These are phyloP conservation scores for Umbelopsis sp. DNA, from an alignment of 371 early-diverging fungal genomes.

Conservation along the genomic window DNA sequence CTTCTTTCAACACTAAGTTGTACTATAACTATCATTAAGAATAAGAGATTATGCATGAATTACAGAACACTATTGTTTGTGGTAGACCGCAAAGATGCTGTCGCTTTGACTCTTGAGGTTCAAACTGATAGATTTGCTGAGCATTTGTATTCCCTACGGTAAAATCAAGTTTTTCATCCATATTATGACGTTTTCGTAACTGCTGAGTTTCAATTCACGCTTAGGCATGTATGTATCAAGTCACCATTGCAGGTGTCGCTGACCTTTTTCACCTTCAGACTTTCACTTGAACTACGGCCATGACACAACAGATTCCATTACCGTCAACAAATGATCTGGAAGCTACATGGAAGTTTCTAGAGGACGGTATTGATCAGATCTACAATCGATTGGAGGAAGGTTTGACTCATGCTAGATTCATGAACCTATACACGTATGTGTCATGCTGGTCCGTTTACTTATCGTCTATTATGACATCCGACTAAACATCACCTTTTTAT, in stretches of 20 bases:
- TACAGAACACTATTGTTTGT: too few relatives aligned
- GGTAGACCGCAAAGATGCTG: too few relatives aligned
- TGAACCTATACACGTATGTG: constrained; percentile 87
- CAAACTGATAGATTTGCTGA: too few relatives aligned
- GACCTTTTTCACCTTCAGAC: background rate
- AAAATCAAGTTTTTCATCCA: background rate
- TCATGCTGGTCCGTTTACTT: background rate
- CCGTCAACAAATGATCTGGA: constrained; percentile 57
- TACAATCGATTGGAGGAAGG: constrained; percentile 79
- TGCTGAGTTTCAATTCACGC: background rate
- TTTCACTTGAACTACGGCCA: constrained; percentile 12
- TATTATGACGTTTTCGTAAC: constrained; percentile 1
- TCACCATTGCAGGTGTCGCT: background rate
- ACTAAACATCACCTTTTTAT: constrained; percentile 1
- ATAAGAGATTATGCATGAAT: background rate
- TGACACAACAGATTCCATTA: constrained; percentile 33
- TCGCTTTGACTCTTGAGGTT: too few relatives aligned
- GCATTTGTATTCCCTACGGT: background rate
- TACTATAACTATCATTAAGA: constrained; percentile 15
- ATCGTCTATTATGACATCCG: background rate
- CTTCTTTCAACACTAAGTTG: constrained; percentile 12
- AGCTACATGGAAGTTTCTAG: constrained; percentile 79
- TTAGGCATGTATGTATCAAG: background rate
- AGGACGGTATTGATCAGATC: constrained; percentile 81
- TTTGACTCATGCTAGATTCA: constrained; percentile 73